Percentiles rank a stretch among this genome's conserved stretches.
phyloP scores from a whole-genome alignment of 371 early-diverging fungal genomes.

The Mucor velutinosus region DNA sequence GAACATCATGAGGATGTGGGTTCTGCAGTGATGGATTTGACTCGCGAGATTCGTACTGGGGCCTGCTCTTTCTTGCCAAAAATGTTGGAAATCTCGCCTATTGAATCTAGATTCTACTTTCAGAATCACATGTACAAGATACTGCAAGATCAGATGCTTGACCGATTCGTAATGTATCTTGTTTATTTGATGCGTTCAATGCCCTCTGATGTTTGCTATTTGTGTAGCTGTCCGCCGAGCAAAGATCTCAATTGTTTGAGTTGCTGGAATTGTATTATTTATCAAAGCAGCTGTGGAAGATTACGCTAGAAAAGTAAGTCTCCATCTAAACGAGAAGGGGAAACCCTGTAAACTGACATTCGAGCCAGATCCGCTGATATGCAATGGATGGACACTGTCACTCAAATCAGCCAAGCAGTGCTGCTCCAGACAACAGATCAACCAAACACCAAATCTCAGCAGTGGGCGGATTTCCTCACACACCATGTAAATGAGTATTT shows the following conservation, averaged over 20 bases:
- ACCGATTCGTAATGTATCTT: background rate
- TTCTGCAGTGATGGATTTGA: background rate
- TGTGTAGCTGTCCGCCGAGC: background rate
- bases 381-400: background rate
- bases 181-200: background rate
- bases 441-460: background rate
- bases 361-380: background rate
- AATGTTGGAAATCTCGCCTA: background rate
- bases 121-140: slow-evolving; percentile 11
- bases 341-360: background rate
- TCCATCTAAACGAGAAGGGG: background rate
- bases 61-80: slow-evolving; percentile 5
- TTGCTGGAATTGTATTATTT: background rate
- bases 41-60: background rate
- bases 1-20: slow-evolving; percentile 10
- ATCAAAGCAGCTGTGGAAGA: background rate
- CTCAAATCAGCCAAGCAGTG: background rate
- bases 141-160: slow-evolving; percentile 10
- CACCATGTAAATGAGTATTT: background rate
- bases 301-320: background rate
- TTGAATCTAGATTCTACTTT: slow-evolving; percentile 16
- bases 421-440: background rate
- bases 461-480: background rate
- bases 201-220: background rate
- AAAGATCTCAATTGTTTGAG: background rate